phyloP scores from a whole-genome alignment of 176 grass and related monocot genomes.

The Cenchrus purpureus region DNA sequence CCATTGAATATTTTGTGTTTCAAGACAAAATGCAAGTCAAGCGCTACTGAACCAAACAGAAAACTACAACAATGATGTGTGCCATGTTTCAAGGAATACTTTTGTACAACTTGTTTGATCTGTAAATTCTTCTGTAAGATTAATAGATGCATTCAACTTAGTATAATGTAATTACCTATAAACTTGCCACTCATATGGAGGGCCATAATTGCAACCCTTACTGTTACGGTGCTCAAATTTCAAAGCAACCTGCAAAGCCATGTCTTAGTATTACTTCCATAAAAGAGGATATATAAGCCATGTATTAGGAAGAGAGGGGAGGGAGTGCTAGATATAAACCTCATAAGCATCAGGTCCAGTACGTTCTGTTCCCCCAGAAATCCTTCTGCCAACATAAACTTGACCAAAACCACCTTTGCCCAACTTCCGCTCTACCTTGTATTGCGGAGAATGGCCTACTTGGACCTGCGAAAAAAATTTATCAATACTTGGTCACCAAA shows the following conservation, averaged over 20 bases:
- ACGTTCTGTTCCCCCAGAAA: conserved; percentile 75
- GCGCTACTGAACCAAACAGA: not conserved
- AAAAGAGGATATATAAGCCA: not conserved
- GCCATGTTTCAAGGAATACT: conserved; percentile 1
- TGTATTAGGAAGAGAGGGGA: not conserved
- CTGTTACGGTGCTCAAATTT: conserved; percentile 99
- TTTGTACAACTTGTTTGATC: conserved; percentile 30
- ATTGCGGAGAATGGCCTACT: conserved; percentile 85
- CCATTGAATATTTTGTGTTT: not conserved
- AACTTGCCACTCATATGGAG: conserved; percentile 99
- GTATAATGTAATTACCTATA: conserved; percentile 74
- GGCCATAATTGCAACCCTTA: conserved; percentile 96
- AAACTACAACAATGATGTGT: not conserved
- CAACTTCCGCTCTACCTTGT: conserved; percentile 91
- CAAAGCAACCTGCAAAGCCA: conserved; percentile 75
- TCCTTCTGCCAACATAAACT: conserved; percentile 92
- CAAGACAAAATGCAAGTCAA: conserved; percentile 15
- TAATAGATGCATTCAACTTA: conserved; percentile 10
- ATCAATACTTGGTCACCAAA: conserved; percentile 20
- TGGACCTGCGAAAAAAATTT: conserved; percentile 67
- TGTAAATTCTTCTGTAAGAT: conserved; percentile 12
- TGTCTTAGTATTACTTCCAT: conserved; percentile 18
- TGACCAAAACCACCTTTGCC: conserved; percentile 99
- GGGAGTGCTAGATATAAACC: conserved; percentile 42
- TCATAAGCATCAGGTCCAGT: conserved; percentile 80